phyloP scores from a whole-genome alignment of 2,329 filamentous ascomycete species.

The Harringtonia aguacate region DNA sequence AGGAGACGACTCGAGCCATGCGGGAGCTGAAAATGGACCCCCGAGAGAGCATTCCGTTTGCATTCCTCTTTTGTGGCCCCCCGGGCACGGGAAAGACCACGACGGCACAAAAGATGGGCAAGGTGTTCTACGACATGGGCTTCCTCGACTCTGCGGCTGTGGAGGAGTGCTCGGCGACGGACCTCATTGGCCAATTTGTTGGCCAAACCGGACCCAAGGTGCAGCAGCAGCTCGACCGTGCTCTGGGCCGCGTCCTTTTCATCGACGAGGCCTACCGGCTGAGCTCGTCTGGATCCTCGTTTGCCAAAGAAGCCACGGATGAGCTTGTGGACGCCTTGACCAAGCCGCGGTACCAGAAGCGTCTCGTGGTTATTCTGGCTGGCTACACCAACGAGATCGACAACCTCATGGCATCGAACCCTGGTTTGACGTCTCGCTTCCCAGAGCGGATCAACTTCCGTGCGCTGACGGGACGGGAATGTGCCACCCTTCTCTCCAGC shows the following conservation, averaged over 20 bases:
- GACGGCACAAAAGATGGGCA: conserved; percentile 61
- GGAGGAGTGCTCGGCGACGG: conserved; percentile 54
- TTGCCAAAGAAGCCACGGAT: conserved; percentile 43
- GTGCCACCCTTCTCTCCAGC: neutral
- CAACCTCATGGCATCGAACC: conserved; percentile 47
- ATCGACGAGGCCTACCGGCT: conserved; percentile 64
- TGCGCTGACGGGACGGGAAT: neutral
- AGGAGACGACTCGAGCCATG: conserved; percentile 39
- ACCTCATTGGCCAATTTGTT: conserved; percentile 56
- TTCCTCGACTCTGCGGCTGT: conserved; percentile 44
- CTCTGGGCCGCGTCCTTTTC: conserved; percentile 55
- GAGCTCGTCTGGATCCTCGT: conserved; percentile 27
- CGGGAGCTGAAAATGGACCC: conserved; percentile 41
- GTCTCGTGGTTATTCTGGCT: conserved; percentile 56
- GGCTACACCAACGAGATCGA: conserved; percentile 60
- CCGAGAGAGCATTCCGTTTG: conserved; percentile 49
- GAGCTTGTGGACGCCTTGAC: conserved; percentile 40
- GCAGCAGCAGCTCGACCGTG: conserved; percentile 44
- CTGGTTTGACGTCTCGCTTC: conserved; percentile 55
- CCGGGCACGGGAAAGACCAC: conserved; percentile 57
- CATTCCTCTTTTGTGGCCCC: conserved; percentile 57
- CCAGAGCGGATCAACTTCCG: conserved; percentile 22
- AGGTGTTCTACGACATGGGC: conserved; percentile 65
- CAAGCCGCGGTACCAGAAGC: conserved; percentile 45
- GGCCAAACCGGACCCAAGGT: conserved; percentile 62